Evolutionary conservation across 2,329 filamentous ascomycete species (phyloP).

Genomic region (Cladosporium colombiae): DNA sequence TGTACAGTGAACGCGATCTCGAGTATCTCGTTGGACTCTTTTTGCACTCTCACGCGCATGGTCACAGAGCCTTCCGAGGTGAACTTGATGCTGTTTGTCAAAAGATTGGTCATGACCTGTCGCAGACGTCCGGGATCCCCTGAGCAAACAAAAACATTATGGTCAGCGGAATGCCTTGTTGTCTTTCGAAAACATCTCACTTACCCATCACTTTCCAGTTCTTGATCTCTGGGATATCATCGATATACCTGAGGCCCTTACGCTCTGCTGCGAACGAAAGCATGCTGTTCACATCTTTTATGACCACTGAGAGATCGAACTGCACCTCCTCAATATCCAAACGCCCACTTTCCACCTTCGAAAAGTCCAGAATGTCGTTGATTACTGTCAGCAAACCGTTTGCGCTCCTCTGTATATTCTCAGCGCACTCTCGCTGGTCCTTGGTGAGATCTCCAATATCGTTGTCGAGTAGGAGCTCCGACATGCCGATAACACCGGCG

Average conservation of each 20-base stretch:
- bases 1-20: slow-evolving; percentile 71
- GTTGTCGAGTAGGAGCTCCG: slow-evolving; percentile 70
- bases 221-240: slow-evolving; percentile 63
- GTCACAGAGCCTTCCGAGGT: slow-evolving; percentile 68
- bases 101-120: slow-evolving; percentile 78
- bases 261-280: slow-evolving; percentile 79
- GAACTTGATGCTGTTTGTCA: slow-evolving; percentile 78
- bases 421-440: slow-evolving; percentile 74
- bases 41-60: slow-evolving; percentile 64
- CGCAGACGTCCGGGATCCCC: slow-evolving; percentile 75
- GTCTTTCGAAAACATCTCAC: background rate
- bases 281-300: slow-evolving; percentile 83
- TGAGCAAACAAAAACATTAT: background rate
- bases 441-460: slow-evolving; percentile 53
- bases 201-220: slow-evolving; percentile 73
- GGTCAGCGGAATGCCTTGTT: background rate
- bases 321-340: slow-evolving; percentile 79
- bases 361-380: slow-evolving; percentile 89
- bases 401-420: slow-evolving; percentile 76
- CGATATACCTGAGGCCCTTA: slow-evolving; percentile 72
- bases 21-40: slow-evolving; percentile 64
- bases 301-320: slow-evolving; percentile 71
- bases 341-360: slow-evolving; percentile 77
- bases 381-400: slow-evolving; percentile 84
- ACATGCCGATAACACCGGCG: slow-evolving; percentile 78